Conservation (phyloP, 345 rosid genomes). For the Eucalyptus lansdowneana region DNA sequence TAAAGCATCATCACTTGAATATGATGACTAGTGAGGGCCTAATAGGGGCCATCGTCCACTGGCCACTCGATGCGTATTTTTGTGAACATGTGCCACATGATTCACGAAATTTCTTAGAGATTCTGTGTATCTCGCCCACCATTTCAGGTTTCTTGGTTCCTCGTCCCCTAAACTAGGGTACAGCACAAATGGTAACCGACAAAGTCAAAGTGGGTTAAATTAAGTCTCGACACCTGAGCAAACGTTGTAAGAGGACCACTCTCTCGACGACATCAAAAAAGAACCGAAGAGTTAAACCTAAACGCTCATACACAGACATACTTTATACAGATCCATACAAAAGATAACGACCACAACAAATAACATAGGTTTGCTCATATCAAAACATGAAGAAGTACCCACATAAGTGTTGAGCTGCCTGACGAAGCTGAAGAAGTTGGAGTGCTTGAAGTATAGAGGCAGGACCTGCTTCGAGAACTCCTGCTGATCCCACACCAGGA, state of each 20-base stretch:
- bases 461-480: slow-evolving; percentile 26
- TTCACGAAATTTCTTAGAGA: not conserved
- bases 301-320: not conserved
- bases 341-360: not conserved
- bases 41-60: not conserved
- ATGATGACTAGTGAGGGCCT: too few relatives aligned
- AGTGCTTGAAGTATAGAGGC: slow-evolving; percentile 63
- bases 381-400: not conserved
- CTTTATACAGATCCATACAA: not conserved
- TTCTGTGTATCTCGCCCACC: not conserved
- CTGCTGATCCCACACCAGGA: slow-evolving; percentile 40
- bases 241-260: not conserved
- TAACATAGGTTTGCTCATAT: not conserved
- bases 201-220: not conserved
- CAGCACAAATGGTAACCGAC: not conserved
- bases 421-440: slow-evolving; percentile 23
- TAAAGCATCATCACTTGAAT: too few relatives aligned
- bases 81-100: not conserved
- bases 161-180: not conserved
- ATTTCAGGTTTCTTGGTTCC: not conserved
- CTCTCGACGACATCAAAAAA: not conserved
- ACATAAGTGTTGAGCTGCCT: slow-evolving; percentile 37
- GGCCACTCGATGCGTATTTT: not conserved
- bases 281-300: not conserved
- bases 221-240: not conserved